Base-by-base conservation (phyloP, 2,329 filamentous ascomycete genomes). In the Claviceps digitariae region DNA sequence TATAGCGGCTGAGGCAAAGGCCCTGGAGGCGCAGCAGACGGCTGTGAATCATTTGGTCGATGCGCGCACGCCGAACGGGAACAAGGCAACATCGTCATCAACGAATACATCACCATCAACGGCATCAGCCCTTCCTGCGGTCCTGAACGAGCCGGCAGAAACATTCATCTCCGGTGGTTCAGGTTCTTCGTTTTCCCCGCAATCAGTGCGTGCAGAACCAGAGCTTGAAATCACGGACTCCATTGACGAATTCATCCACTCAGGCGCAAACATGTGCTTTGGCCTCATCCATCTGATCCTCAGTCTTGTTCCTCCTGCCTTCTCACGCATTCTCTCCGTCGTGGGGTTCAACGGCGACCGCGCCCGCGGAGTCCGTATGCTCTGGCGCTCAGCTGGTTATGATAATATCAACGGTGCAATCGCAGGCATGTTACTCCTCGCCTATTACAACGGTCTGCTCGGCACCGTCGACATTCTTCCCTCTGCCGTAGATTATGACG, bases 261-360 rank as follows among this genome's bases (percentile, higher is more conserved):
- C 88, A 0, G 91, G 90, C 10, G 81, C 84, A 5, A 93, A 87
- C 64, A 84, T 96, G 67, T 95, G 90, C 67, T 96, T 90, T 62
- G 93, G 93, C 3, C 78, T 94, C 34, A 72, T 97, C 1, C 77
- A 94, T 15, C 75, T 97, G 1, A 75, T 97, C 52, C 83, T 97
- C n/a, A 94, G 89, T 13, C 86, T 97, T 72, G 83, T 97, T 0
- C 94, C 93, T 0, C 93, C 93, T 0, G 82, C 90, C 0, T 95
- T 97, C 67, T 85, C 81, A n/a, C 86, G 82, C 53, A 78, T 98
- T 1, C 75, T 97, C 4, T 87, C 84, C 55, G 84, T 97, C 44
- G 86, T 96, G 31, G 93, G 93, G 1, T 97, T 97, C 70, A 83
- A 81, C 56, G 93, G 93, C 34, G 90, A 97, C 65, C 84, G 90